Evolutionary conservation across 257 asterid species (phyloP), one percentile per base, ranked within the genome.

Genomic region (Solanum chmielewskii): DNA sequence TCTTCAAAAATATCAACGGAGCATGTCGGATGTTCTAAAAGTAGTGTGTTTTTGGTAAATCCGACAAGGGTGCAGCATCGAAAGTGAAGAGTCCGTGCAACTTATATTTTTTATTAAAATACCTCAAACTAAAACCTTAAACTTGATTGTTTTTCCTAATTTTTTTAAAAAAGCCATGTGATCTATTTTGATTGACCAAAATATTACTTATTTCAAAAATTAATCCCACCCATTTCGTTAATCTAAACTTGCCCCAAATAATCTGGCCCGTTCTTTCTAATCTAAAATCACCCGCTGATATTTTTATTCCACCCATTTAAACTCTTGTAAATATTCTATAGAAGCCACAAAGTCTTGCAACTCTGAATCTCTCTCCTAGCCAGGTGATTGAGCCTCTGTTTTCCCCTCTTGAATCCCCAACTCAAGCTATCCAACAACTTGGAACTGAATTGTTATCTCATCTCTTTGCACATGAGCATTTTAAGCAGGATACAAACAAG

Each of bases 351-450:
- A 90, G 95, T 88, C 93, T 95, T 74, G 90, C 91, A 37, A 88
- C 93, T 89, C 89, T 93, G 39, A 90, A 91, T 90, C 92, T 94
- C 85, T 83, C 95, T 88, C 95, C 98, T 41, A 93, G 93, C 90
- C 94, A 95, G 92, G 93, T 95, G 83, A 92, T 95, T 20, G 95
- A 93, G 90, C 98, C 96, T 76, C 88, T 96, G 85, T 91, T 93
- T 82, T 88, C 93, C 11, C 93, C 93, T 90, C 91, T 94, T 80
- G 97, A 93, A 86, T 96, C 98, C 88, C 95, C 96, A 70, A 93
- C 98, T 86, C 97, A 93, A 89, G 95, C 97, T 71, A 93, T 95
- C 88, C 97, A 93, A 86, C 97, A 95, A 91, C 98, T 94, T 59
- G 95, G 98, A 81, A 91, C 97, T 23, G 96, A 94, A 86, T 90